A percentile compares a stretch with the other conserved stretches of the same genome.
phyloP scores from a whole-genome alignment of 257 asterid genomes.

The Solanum gracilifrons region DNA sequence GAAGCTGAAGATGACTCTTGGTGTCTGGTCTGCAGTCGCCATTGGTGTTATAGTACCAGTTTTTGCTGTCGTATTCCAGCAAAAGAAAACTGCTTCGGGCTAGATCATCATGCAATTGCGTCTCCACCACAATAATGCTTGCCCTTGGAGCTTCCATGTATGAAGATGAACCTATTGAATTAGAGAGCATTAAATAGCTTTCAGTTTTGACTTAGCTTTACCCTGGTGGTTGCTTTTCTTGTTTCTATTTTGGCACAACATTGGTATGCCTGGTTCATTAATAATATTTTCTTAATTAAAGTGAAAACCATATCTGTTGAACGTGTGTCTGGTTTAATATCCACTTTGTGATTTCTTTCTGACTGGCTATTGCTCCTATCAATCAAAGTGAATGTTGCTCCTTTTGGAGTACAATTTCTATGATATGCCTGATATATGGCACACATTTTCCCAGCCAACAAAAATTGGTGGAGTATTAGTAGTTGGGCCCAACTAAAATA shows the following conservation, averaged over 20 bases:
- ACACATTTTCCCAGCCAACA: not conserved
- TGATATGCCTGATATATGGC: not conserved
- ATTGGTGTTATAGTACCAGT: slow-evolving; percentile 72
- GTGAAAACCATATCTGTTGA: not conserved
- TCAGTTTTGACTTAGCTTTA: not conserved
- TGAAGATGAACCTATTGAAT: not conserved
- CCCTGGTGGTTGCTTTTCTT: not conserved
- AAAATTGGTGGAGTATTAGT: not conserved
- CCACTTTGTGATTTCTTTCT: not conserved
- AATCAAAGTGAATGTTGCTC: not conserved
- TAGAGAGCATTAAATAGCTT: not conserved
- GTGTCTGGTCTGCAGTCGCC: slow-evolving; percentile 62
- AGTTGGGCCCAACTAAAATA: not conserved
- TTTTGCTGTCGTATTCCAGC: slow-evolving; percentile 76
- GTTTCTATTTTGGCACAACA: not conserved
- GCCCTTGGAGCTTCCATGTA: not conserved
- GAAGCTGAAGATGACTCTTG: slow-evolving; percentile 44
- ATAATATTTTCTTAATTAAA: not conserved
- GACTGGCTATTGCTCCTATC: not conserved
- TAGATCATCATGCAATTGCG: slow-evolving; percentile 12
- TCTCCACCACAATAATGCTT: not conserved
- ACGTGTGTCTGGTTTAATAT: not conserved
- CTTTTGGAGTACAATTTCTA: not conserved
- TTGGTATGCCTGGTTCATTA: not conserved
- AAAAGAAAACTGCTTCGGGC: slow-evolving; percentile 68